A percentile compares a stretch with the other conserved stretches of the same genome.
Conservation (phyloP, 345 rosid species). For the Brassica rapa region DNA sequence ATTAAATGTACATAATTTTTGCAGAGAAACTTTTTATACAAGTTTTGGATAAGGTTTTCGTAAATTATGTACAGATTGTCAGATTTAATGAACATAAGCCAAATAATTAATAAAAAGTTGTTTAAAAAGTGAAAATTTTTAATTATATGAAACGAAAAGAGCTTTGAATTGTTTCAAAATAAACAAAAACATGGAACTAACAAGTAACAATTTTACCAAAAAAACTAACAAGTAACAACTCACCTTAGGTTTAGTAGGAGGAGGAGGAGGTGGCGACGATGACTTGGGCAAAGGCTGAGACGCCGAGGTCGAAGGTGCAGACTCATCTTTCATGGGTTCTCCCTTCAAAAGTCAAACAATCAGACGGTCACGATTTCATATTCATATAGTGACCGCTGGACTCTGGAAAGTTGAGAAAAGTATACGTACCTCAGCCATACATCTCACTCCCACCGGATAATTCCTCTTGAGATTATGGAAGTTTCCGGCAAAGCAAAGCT, state of each 20-base stretch:
- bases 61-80: background rate
- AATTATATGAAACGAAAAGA: background rate
- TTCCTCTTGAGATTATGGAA: slow-evolving; percentile 33
- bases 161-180: too few species aligned
- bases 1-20: background rate
- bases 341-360: slow-evolving; percentile 19
- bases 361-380: background rate
- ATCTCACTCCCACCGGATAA: slow-evolving; percentile 36
- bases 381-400: background rate
- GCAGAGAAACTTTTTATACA: background rate
- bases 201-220: background rate
- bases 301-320: slow-evolving; percentile 35
- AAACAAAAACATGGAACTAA: background rate
- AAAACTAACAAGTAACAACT: background rate
- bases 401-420: background rate
- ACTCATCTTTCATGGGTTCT: slow-evolving; percentile 23
- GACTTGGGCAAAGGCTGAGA: slow-evolving; percentile 34
- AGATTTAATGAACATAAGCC: background rate
- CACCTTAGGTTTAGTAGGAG: slow-evolving; percentile 33
- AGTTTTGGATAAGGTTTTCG: background rate
- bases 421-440: slow-evolving; percentile 51
- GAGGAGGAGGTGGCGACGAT: slow-evolving; percentile 21
- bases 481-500: slow-evolving; percentile 24
- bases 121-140: background rate
- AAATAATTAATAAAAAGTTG: background rate